Evolutionary conservation across 208 protist species (phyloP), one percentile per base, ranked within the genome.

Genomic region (Trypanosoma melophagium): DNA sequence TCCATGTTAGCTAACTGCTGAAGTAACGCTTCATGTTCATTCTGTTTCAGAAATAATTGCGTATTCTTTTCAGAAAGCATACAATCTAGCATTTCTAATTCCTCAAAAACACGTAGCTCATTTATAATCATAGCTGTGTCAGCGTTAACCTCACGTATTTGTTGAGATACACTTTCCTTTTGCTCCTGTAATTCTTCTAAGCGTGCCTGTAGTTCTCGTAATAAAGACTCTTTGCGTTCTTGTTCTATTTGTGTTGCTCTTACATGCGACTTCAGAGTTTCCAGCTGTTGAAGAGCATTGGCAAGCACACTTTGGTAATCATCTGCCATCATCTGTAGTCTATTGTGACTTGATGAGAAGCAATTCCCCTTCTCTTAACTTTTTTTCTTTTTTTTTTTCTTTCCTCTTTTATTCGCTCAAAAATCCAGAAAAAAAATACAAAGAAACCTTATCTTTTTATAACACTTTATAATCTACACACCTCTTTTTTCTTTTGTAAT

Each of bases 21-120:
- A 16, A 74, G 54, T 53, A 89, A 64, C n/a, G 66, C 55, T 1
- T 77, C 54, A 2, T 78, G 80, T 5, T 72, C 71, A n/a, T 19
- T 47, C 56, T 79, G 71, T 41, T 75, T 56, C 17, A 73, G 59
- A 9, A 54, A 40, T 8, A 88, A 69, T 35, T 70, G 77, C 42
- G 79, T 79, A 61, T 77, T 74, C 64, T 79, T 81, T 52, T 92
- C 83, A 14, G 66, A 35, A 40, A 82, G 63, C 86, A 92, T 92
- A 25, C 79, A 71, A 4, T 66, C 65, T 51, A 92, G 60, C 49
- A 87, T 71, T 35, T 77, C 71, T n/a, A 92, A 71, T 63, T 89
- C 80, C 49, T 89, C 86, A 8, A 71, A 38, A 25, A 58, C 66
- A 56, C 79, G 73, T 60, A 85, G 57, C 9, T 77, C 69, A 60